A percentile compares a stretch with the other conserved stretches of the same genome.
Conservation (phyloP, 169 alveolate species). For the Plasmodium sp. region DNA sequence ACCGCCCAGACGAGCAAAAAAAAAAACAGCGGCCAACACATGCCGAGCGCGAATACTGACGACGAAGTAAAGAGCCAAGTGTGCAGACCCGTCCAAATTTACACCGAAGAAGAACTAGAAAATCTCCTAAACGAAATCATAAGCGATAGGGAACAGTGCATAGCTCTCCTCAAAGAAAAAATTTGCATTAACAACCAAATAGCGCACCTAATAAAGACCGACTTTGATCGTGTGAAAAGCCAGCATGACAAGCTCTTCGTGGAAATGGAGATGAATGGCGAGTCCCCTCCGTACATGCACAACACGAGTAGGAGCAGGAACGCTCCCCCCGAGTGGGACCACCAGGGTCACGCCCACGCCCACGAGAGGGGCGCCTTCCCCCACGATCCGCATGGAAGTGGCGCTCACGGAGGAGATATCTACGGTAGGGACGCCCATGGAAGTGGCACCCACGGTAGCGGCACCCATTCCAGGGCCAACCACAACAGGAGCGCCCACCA, state of each 20-base stretch:
- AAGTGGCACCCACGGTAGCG: neutral
- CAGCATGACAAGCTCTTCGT: conserved; percentile 79
- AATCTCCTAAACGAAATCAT: conserved; percentile 28
- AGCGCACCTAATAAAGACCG: conserved; percentile 79
- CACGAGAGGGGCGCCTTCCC: neutral
- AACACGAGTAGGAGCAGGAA: neutral
- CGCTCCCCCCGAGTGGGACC: neutral
- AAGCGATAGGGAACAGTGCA: conserved; percentile 77
- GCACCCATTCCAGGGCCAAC: neutral
- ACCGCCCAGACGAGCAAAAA: neutral
- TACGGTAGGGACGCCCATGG: neutral
- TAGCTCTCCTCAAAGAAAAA: conserved; percentile 80
- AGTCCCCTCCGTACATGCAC: conserved; percentile 72
- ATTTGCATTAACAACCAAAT: conserved; percentile 82
- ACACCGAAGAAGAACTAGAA: conserved; percentile 19
- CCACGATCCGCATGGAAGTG: neutral
- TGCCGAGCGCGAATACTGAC: neutral
- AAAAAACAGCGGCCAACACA: neutral
- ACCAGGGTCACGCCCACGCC: neutral
- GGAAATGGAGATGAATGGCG: conserved; percentile 85
- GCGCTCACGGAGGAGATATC: no score
- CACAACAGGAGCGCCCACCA: neutral
- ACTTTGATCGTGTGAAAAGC: conserved; percentile 80
- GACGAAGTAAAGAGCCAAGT: neutral
- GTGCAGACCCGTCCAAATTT: neutral